Percentiles rank a stretch among this genome's conserved stretches.
phyloP scores from a whole-genome alignment of 139 green algal genomes.

The Tetraselmis chui region DNA sequence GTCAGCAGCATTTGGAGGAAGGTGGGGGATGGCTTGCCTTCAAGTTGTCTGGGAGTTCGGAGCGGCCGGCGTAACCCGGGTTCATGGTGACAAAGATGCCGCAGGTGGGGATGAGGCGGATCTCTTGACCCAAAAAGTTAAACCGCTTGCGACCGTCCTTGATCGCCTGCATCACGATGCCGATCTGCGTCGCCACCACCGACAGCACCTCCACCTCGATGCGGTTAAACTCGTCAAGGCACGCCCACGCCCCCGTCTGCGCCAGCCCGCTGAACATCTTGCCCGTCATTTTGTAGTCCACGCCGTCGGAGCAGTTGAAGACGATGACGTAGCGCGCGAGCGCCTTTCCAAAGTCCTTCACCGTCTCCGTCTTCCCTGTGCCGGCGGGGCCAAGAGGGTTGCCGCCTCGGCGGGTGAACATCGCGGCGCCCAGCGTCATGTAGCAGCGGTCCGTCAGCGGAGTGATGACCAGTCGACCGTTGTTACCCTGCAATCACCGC shows the following conservation, averaged over 20 bases:
- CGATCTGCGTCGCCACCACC: constrained; percentile 77
- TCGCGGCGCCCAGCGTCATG: constrained; percentile 72
- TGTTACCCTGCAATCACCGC: constrained; percentile 32
- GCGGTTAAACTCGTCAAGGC: constrained; percentile 85
- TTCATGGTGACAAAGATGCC: constrained; percentile 89
- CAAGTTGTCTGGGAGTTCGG: constrained; percentile 61
- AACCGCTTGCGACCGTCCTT: constrained; percentile 70
- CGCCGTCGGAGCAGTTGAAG: constrained; percentile 82
- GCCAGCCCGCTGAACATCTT: constrained; percentile 78
- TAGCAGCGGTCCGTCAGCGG: constrained; percentile 61
- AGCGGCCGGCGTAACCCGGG: constrained; percentile 65
- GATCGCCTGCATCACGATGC: constrained; percentile 73
- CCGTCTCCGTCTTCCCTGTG: constrained; percentile 80
- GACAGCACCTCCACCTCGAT: constrained; percentile 83
- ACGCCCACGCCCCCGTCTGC: constrained; percentile 77
- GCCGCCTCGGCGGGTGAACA: constrained; percentile 69
- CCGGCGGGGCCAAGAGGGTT: constrained; percentile 68
- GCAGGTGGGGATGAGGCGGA: constrained; percentile 71
- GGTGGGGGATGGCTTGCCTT: no score
- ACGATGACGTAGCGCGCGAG: constrained; percentile 76
- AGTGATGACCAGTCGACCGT: constrained; percentile 39
- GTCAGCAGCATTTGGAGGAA: no score
- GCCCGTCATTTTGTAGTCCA: constrained; percentile 80
- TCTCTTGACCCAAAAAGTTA: constrained; percentile 68
- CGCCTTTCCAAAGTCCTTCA: constrained; percentile 68